Evolutionary conservation across 2,329 filamentous ascomycete genomes (phyloP).

Genomic region (Scedosporium boydii): DNA sequence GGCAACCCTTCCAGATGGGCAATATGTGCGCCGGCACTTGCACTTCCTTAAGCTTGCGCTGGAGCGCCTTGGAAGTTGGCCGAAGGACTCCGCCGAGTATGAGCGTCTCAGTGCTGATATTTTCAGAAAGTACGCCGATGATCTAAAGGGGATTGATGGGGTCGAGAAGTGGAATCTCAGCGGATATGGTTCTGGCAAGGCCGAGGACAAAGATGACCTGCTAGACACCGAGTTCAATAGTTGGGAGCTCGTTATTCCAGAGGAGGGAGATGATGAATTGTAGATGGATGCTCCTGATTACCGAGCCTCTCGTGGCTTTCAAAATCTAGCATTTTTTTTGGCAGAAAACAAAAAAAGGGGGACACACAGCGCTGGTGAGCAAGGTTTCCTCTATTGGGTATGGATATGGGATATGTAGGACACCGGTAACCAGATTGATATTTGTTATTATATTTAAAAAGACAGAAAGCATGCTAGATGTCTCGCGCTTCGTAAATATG

Average conservation of each 20-base stretch:
- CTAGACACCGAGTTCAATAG: conserved; percentile 13
- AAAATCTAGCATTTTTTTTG: too few species aligned
- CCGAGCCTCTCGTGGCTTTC: not conserved
- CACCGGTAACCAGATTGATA: too few species aligned
- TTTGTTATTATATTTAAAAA: too few species aligned
- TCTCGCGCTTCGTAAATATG: too few species aligned
- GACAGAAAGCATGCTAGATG: too few species aligned
- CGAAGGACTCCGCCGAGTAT: conserved; percentile 37
- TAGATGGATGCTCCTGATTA: not conserved
- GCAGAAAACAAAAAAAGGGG: too few species aligned
- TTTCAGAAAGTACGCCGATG: conserved; percentile 26
- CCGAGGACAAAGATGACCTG: conserved; percentile 26
- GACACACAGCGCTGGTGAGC: too few species aligned
- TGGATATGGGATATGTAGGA: too few species aligned
- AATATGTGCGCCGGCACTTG: conserved; percentile 25
- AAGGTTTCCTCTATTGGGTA: too few species aligned
- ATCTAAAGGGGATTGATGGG: conserved; percentile 30
- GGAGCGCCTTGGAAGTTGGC: conserved; percentile 28
- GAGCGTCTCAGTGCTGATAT: conserved; percentile 34
- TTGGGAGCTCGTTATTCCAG: conserved; percentile 15
- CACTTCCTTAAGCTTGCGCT: conserved; percentile 26
- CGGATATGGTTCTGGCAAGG: conserved; percentile 33
- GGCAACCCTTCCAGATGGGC: conserved; percentile 14
- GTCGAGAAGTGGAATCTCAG: conserved; percentile 38
- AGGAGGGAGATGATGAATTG: not conserved